Evolutionary conservation across 257 asterid genomes (phyloP).

Genomic region (Schizonepeta tenuifolia): DNA sequence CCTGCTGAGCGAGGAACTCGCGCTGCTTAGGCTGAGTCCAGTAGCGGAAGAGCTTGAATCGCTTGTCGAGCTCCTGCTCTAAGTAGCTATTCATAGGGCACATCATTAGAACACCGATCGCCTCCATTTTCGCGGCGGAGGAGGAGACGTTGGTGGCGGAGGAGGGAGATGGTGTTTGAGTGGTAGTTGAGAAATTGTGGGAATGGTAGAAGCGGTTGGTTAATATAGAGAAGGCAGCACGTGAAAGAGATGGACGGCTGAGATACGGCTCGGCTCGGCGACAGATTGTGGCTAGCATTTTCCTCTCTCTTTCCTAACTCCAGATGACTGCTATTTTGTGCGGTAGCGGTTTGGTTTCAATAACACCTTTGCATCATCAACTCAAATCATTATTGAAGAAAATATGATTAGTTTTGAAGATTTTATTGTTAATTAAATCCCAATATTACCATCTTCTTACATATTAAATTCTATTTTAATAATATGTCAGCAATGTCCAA

Average conservation of each 20-base stretch:
- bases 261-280: slow-evolving; percentile 31
- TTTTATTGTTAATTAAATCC: no score
- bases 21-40: slow-evolving; percentile 54
- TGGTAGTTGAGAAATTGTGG: slow-evolving; percentile 35
- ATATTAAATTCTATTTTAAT: no score
- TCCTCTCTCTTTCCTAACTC: neutral
- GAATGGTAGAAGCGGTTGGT: slow-evolving; percentile 23
- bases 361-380: neutral
- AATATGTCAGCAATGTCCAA: no score
- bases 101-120: slow-evolving; percentile 65
- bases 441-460: no score
- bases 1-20: slow-evolving; percentile 55
- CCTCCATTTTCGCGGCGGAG: slow-evolving; percentile 49
- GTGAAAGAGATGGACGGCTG: slow-evolving; percentile 32
- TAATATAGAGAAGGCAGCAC: slow-evolving; percentile 23
- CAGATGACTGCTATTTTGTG: neutral
- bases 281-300: slow-evolving; percentile 24
- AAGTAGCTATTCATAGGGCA: slow-evolving; percentile 62
- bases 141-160: slow-evolving; percentile 26
- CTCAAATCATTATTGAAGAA: neutral
- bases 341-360: neutral
- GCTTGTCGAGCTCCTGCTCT: slow-evolving; percentile 67
- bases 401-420: no score
- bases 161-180: slow-evolving; percentile 18
- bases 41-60: slow-evolving; percentile 69